Evolutionary conservation across 768 basidiomycete genomes (phyloP).

Genomic region (Rhizopogon vesiculosus): DNA sequence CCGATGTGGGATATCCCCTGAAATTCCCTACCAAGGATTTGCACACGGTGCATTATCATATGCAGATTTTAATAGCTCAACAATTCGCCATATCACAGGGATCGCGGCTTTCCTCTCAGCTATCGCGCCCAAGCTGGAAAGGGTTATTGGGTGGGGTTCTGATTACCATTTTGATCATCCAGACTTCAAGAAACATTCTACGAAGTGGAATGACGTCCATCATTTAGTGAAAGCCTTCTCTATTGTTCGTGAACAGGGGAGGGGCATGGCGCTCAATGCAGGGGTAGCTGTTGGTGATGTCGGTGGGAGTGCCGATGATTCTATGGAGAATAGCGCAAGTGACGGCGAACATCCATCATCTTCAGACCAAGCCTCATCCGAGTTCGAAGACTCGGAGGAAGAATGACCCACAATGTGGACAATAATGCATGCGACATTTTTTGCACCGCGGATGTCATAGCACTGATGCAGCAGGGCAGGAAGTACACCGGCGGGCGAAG

Average conservation of each 20-base stretch:
- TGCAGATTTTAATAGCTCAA: background rate
- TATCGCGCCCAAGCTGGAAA: constrained; percentile 22
- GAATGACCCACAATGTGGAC: no score
- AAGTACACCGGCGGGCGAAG: no score
- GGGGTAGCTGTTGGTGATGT: background rate
- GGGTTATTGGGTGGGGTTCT: constrained; percentile 18
- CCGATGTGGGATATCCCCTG: background rate
- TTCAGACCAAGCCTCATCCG: no score
- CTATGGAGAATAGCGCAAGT: background rate
- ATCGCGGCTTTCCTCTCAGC: constrained; percentile 23
- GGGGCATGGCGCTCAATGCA: background rate
- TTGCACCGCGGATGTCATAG: no score
- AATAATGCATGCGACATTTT: no score
- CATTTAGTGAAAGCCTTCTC: constrained; percentile 16
- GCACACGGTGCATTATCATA: background rate
- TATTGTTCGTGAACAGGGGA: background rate
- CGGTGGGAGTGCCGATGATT: background rate
- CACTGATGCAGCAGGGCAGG: no score
- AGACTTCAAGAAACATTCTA: constrained; percentile 17
- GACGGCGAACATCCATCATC: background rate
- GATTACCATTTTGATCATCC: no score
- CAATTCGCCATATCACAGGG: background rate
- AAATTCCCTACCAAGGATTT: background rate
- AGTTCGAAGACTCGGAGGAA: no score
- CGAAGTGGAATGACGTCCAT: constrained; percentile 21